phyloP scores from a whole-genome alignment of 495 filamentous ascomycete species.

The Cercophora sp. region DNA sequence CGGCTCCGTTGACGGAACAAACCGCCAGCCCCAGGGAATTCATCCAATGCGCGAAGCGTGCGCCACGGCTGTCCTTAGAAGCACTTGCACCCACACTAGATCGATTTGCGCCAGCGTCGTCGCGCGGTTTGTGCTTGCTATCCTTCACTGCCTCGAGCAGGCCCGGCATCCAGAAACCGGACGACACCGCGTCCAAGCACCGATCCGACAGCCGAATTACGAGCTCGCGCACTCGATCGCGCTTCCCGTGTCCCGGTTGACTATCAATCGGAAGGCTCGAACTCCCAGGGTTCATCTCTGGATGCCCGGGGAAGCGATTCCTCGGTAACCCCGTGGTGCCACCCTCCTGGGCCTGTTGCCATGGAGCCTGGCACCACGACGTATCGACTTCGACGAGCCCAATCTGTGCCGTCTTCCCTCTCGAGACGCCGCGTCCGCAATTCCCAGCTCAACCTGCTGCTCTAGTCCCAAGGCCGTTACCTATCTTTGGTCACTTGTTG shows the following conservation, averaged over 20 bases:
- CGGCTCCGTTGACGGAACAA: not conserved
- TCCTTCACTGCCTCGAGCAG: too few relatives aligned
- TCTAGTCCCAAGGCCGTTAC: too few relatives aligned
- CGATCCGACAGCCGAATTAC: too few relatives aligned
- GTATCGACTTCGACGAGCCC: constrained; percentile 19
- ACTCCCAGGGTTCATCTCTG: not conserved
- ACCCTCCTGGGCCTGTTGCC: constrained; percentile 18
- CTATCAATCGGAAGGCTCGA: not conserved
- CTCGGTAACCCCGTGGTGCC: constrained; percentile 15
- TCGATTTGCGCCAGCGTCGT: not conserved
- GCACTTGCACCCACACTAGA: too few relatives aligned
- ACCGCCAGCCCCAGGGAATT: not conserved
- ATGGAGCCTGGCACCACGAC: constrained; percentile 28
- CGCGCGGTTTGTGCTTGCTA: too few relatives aligned
- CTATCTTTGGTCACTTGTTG: too few relatives aligned
- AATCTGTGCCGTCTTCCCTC: constrained; percentile 8
- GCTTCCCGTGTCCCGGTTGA: not conserved
- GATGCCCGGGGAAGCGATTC: constrained; percentile 13
- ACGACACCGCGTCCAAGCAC: too few relatives aligned
- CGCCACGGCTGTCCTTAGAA: not conserved
- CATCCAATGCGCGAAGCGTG: constrained; percentile 8
- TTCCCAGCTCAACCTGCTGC: too few relatives aligned
- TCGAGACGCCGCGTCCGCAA: not conserved
- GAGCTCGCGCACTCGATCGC: not conserved
- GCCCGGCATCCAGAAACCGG: too few relatives aligned